Evolutionary conservation across 768 basidiomycete genomes (phyloP), one percentile per base, ranked within the genome.

Genomic region (Asterophora lycoperdoides): DNA sequence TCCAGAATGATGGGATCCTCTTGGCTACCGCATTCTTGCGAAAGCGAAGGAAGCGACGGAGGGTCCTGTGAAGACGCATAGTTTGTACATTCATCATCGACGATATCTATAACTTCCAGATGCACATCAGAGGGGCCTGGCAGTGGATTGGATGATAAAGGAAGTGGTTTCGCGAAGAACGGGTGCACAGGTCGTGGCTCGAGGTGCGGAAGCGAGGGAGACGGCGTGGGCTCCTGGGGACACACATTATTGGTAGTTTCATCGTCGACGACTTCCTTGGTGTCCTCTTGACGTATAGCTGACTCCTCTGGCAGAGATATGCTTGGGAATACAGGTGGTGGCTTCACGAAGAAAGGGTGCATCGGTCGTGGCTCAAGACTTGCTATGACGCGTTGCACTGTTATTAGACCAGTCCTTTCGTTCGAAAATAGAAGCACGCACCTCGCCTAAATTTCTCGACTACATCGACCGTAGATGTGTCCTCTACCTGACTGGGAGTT

Each of bases 1-100:
- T 73, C 71, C 15, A 78, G 67, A 34, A 77, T 53, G 46, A 78
- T 76, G 14, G 77, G 75, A 39, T 68, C 58, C 28, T 71, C 65
- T 44, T 66, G 64, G 44, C 67, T 71, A 40, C 60, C 59, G n/a
- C 61, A 67, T 33, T 56, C 60, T 30, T 46, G 46, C 9, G 28
- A 20, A 7, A 30, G 36, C 13, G 41, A 10, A 14, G 29, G 23
- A 44, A 29, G 32, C 11, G 34, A 32, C 7, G 17, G 26, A n/a
- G 15, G 34, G 28, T 28, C 14, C 20, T 37, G 19, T 11, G 44
- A n/a, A 4, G n/a, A n/a, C 26, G 44, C n/a, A 14, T 9, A 14
- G 34, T 8, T 18, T 10, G 23, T 2, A n/a, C 36, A 8, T 19
- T 53, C 46, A 13, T 54, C 54, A 18, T 53, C 54, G 14, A 32